Percentiles rank a stretch among this genome's conserved stretches.
Conservation (phyloP, 106 monocot genomes). For the Dendrobium huoshanense region DNA sequence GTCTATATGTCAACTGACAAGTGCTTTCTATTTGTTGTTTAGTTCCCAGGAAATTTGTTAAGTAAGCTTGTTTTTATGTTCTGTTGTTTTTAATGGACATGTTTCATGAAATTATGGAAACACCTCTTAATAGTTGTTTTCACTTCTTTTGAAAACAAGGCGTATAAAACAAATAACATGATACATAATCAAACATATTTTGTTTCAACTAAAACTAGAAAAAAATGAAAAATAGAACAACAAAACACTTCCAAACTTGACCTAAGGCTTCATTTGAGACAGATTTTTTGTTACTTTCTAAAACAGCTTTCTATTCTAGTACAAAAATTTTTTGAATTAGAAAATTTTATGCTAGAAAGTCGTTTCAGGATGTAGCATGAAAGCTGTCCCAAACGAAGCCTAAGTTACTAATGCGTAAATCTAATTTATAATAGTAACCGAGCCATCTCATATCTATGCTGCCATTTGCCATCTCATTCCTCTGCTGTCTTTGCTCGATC, state of each 20-base stretch:
- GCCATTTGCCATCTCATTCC: no score
- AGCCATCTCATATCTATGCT: neutral
- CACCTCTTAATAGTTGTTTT: neutral
- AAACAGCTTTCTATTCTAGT: no score
- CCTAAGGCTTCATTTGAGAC: neutral
- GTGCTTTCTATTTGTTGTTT: neutral
- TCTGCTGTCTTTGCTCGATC: no score
- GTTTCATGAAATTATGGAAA: neutral
- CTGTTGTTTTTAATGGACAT: neutral
- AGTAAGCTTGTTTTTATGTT: neutral
- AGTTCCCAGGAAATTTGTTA: neutral
- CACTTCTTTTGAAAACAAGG: neutral
- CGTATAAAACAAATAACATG: neutral
- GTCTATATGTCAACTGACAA: neutral
- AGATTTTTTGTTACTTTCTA: no score
- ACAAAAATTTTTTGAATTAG: no score
- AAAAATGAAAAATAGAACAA: neutral
- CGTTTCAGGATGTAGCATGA: no score
- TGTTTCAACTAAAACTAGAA: neutral
- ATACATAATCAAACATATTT: neutral
- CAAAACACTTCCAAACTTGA: neutral
- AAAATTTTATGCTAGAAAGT: no score
- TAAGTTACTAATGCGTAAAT: neutral
- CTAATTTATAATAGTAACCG: neutral
- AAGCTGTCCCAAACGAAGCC: no score